These are phyloP conservation scores for Lathyrus sativus DNA, from an alignment of 306 rosid genomes.

Conservation along the genomic window DNA sequence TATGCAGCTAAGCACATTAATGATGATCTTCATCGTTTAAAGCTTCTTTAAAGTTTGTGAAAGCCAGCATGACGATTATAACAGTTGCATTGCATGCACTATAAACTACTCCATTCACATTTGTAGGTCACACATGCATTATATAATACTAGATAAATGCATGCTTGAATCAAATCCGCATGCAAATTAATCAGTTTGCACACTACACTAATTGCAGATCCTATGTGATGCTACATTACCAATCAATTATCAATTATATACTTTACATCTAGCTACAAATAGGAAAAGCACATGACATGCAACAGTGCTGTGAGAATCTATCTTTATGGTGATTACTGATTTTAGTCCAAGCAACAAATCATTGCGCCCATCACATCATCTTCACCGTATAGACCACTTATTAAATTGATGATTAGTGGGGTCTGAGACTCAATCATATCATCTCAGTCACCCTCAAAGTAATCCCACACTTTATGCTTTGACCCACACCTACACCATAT, in stretches of 20 bases:
- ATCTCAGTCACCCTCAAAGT: slow-evolving; percentile 24
- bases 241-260: slow-evolving; percentile 3
- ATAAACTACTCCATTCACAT: slow-evolving; percentile 15
- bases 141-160: slow-evolving; percentile 41
- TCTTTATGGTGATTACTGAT: slow-evolving; percentile 25
- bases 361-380: slow-evolving; percentile 51
- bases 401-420: slow-evolving; percentile 30
- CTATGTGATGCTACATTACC: slow-evolving; percentile 15
- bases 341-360: slow-evolving; percentile 52
- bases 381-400: slow-evolving; percentile 44
- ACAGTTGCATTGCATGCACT: slow-evolving; percentile 42
- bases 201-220: slow-evolving; percentile 17
- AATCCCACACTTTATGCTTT: neutral
- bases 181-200: slow-evolving; percentile 41
- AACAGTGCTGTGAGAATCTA: slow-evolving; percentile 19
- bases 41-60: slow-evolving; percentile 36
- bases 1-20: slow-evolving; percentile 33
- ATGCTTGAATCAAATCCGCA: slow-evolving; percentile 46
- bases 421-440: slow-evolving; percentile 39
- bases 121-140: slow-evolving; percentile 20
- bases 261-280: slow-evolving; percentile 25
- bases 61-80: slow-evolving; percentile 47
- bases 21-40: slow-evolving; percentile 36
- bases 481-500: neutral
- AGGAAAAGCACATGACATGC: slow-evolving; percentile 17